Percentiles rank a stretch among this genome's conserved stretches.
Evolutionary conservation across 2,329 filamentous ascomycete genomes (phyloP).

Genomic region (Coniochaeta ligniaria): DNA sequence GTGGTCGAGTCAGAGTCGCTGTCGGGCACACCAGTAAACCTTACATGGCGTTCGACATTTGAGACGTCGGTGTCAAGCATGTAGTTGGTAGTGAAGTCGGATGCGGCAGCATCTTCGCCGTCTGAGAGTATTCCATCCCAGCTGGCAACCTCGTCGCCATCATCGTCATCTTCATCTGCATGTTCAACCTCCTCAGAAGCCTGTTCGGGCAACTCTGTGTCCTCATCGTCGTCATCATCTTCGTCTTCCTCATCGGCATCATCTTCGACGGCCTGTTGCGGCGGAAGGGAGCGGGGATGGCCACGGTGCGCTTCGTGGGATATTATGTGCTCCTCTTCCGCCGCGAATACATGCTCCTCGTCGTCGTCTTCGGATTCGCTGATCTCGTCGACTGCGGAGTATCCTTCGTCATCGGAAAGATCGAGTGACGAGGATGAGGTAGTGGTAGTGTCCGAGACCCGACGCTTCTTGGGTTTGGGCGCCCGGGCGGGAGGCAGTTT

Average conservation of each 20-base stretch:
- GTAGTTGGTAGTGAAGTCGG: constrained; percentile 18
- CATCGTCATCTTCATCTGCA: constrained; percentile 25
- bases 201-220: constrained; percentile 6
- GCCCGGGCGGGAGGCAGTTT: constrained; percentile 31
- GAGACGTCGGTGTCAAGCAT: constrained; percentile 14
- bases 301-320: constrained; percentile 27
- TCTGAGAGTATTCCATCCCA: constrained; percentile 38
- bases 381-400: constrained; percentile 72
- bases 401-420: constrained; percentile 62
- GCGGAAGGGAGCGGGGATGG: constrained; percentile 40
- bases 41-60: constrained; percentile 57
- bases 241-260: constrained; percentile 29
- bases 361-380: constrained; percentile 72
- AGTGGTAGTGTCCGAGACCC: constrained; percentile 31
- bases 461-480: constrained; percentile 37
- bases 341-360: constrained; percentile 68
- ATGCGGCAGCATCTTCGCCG: constrained; percentile 26
- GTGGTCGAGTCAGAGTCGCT: constrained; percentile 59
- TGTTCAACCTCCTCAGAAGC: constrained; percentile 28
- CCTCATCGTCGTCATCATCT: constrained; percentile 28
- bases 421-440: constrained; percentile 44
- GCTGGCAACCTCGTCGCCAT: constrained; percentile 44
- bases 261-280: constrained; percentile 31
- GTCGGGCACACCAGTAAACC: constrained; percentile 61
- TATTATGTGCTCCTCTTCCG: constrained; percentile 71